These are phyloP conservation scores for Coccomyxa sp. DNA, from an alignment of 139 green algal species.

Conservation along the genomic window DNA sequence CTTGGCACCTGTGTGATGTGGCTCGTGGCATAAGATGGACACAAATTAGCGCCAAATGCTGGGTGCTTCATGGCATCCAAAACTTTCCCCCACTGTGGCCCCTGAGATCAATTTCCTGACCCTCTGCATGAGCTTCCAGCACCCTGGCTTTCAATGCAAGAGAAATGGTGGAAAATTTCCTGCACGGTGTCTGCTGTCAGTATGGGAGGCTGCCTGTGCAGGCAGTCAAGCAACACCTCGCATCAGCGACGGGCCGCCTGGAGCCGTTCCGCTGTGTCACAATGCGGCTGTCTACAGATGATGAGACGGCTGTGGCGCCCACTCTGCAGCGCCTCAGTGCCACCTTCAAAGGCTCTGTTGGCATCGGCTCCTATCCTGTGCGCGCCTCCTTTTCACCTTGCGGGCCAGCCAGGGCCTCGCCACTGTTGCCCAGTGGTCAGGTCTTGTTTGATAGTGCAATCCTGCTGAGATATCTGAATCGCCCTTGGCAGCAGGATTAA, in stretches of 20 bases:
- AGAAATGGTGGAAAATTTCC: background rate
- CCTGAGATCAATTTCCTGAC: background rate
- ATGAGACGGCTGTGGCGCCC: conserved; percentile 29
- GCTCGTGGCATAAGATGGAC: background rate
- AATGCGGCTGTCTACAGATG: conserved; percentile 33
- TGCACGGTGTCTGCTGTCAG: background rate
- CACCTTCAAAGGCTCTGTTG: conserved; percentile 34
- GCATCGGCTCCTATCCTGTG: conserved; percentile 26
- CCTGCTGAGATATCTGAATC: too few relatives aligned
- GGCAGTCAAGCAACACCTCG: conserved; percentile 10
- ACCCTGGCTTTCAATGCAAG: background rate
- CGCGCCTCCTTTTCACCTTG: background rate
- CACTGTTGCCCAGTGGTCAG: too few relatives aligned
- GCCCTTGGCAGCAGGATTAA: too few relatives aligned
- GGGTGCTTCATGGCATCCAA: background rate
- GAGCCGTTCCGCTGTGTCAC: conserved; percentile 56
- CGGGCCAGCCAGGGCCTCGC: too few relatives aligned
- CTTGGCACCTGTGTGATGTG: too few relatives aligned
- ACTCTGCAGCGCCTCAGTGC: conserved; percentile 33
- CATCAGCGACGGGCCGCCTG: conserved; percentile 4
- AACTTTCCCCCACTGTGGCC: background rate
- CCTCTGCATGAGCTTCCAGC: background rate
- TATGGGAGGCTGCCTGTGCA: background rate
- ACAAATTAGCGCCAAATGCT: background rate
- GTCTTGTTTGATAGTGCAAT: too few relatives aligned